phyloP scores from a whole-genome alignment of 177 flowering plant species.

The Vitis hybrid region DNA sequence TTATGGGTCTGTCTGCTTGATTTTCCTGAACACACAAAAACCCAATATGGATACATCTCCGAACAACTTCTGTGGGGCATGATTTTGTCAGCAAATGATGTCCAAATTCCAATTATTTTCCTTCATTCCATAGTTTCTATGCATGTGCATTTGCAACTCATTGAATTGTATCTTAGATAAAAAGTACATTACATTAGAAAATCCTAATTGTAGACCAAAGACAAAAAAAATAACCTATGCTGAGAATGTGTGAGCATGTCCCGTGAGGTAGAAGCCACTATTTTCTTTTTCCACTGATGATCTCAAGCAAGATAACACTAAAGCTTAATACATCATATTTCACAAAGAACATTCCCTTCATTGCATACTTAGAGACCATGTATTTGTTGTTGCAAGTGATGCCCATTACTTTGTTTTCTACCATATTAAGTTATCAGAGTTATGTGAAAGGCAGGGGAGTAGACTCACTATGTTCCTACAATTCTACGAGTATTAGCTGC shows the following conservation, averaged over 20 bases:
- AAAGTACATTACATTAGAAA: no score
- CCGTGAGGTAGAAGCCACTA: conserved; percentile 16
- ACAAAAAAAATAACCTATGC: conserved; percentile 22
- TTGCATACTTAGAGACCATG: conserved; percentile 50
- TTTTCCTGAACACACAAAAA: conserved; percentile 45
- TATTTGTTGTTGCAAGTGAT: conserved; percentile 26
- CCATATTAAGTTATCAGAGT: no score
- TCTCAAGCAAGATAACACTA: conserved; percentile 49
- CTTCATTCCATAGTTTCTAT: conserved; percentile 34
- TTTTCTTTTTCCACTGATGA: conserved; percentile 28
- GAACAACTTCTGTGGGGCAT: conserved; percentile 1
- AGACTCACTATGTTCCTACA: conserved; percentile 40
- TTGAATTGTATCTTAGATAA: no score
- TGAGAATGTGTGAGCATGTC: conserved; percentile 26
- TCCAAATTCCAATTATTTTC: conserved; percentile 20
- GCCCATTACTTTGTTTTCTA: no score
- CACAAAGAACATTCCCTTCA: conserved; percentile 35
- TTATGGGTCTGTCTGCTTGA: conserved; percentile 29
- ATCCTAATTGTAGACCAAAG: no score
- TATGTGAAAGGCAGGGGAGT: no score
- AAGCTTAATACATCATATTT: conserved; percentile 48
- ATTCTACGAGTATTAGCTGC: conserved; percentile 34
- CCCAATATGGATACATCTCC: conserved; percentile 31
- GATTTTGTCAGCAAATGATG: conserved; percentile 19
- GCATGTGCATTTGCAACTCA: conserved; percentile 15